Percentiles rank a stretch among this genome's conserved stretches.
phyloP scores from a whole-genome alignment of 306 rosid species.

The Cicer chorassanicum region DNA sequence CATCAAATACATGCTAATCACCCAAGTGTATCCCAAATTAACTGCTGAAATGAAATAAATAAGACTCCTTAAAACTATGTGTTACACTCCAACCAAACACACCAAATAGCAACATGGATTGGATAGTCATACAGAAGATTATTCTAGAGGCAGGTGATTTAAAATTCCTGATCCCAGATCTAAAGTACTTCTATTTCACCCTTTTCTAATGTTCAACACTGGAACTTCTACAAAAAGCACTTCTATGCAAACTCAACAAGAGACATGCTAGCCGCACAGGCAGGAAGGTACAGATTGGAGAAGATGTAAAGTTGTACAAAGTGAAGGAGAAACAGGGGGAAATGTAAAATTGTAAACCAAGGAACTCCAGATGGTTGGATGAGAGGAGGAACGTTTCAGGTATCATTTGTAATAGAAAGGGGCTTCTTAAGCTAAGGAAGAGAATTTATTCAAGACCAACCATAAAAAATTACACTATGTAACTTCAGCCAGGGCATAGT shows the following conservation, averaged over 20 bases:
- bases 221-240: background rate
- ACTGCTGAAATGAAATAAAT: background rate
- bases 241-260: conserved; percentile 1
- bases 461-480: background rate
- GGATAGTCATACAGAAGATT: conserved; percentile 9
- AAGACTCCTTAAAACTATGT: conserved; percentile 5
- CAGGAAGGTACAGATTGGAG: background rate
- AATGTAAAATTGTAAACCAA: background rate
- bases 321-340: background rate
- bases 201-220: background rate
- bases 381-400: too few relatives aligned
- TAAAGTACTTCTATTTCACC: conserved; percentile 9
- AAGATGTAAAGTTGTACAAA: background rate
- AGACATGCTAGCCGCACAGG: background rate
- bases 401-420: too few relatives aligned
- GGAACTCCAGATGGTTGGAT: background rate
- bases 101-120: conserved; percentile 24
- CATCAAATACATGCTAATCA: conserved; percentile 25
- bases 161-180: background rate
- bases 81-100: conserved; percentile 12
- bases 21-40: conserved; percentile 8
- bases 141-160: background rate
- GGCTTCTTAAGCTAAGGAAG: too few relatives aligned
- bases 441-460: background rate
- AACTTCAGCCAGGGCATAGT: background rate